Conservation (phyloP, 2,329 filamentous ascomycete genomes). For the Talaromyces amestolkiae region DNA sequence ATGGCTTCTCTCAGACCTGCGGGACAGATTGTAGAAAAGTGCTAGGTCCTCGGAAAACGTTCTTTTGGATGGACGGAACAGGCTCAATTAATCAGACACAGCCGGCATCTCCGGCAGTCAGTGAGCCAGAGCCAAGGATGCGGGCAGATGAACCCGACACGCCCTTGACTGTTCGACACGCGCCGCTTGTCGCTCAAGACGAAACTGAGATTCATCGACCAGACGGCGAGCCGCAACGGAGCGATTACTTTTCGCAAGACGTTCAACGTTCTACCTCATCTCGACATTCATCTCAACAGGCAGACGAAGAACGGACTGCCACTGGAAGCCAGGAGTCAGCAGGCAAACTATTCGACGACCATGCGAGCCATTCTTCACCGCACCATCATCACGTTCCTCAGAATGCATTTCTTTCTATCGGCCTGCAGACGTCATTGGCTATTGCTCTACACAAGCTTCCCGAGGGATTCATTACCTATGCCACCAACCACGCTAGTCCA, state of each 20-base stretch:
- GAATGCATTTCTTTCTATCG: constrained; percentile 90
- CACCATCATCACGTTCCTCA: constrained; percentile 95
- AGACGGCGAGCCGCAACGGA: not conserved
- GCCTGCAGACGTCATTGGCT: constrained; percentile 91
- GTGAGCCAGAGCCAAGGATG: not conserved
- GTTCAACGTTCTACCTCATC: not conserved
- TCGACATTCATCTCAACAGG: constrained; percentile 3
- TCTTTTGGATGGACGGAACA: constrained; percentile 17
- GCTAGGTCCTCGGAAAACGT: constrained; percentile 22
- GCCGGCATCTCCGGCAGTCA: constrained; percentile 7
- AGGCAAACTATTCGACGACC: constrained; percentile 15
- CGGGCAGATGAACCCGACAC: constrained; percentile 17
- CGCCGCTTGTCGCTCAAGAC: not conserved
- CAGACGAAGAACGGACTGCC: constrained; percentile 15
- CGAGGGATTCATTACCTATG: constrained; percentile 83
- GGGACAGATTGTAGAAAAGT: constrained; percentile 60
- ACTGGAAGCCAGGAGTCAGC: constrained; percentile 9
- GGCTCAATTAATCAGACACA: not conserved
- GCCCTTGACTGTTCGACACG: constrained; percentile 17
- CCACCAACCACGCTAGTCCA: constrained; percentile 94
- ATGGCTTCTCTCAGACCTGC: constrained; percentile 61
- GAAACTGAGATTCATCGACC: constrained; percentile 3
- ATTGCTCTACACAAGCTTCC: constrained; percentile 96
- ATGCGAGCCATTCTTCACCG: constrained; percentile 9
- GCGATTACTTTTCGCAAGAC: constrained; percentile 17